These are phyloP conservation scores for Penicillium fuscoglaucum DNA, from an alignment of 2,329 filamentous ascomycete genomes.

Conservation along the genomic window DNA sequence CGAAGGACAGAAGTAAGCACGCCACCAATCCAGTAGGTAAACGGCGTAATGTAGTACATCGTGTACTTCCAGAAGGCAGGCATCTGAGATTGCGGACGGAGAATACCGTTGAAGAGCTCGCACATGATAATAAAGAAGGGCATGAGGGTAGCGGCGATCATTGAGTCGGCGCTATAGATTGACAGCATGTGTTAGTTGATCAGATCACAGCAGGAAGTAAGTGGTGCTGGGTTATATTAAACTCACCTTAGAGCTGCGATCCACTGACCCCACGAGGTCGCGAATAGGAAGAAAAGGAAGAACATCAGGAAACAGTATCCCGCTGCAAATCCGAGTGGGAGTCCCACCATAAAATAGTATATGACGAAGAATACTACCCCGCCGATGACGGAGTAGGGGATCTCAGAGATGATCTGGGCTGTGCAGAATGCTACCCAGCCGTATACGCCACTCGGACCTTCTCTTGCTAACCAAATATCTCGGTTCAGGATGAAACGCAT, in stretches of 20 bases:
- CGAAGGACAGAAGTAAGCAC: constrained; percentile 77
- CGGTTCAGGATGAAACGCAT: constrained; percentile 71
- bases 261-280: constrained; percentile 73
- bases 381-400: constrained; percentile 64
- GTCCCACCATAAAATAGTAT: constrained; percentile 71
- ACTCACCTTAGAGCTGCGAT: constrained; percentile 69
- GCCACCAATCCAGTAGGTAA: constrained; percentile 77
- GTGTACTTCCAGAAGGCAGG: constrained; percentile 75
- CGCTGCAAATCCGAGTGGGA: constrained; percentile 62
- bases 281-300: constrained; percentile 70
- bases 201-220: neutral
- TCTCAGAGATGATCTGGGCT: constrained; percentile 66
- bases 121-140: constrained; percentile 83
- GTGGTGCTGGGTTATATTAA: neutral
- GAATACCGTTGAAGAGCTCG: constrained; percentile 82
- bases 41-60: constrained; percentile 81
- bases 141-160: constrained; percentile 76
- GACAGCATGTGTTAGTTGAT: constrained; percentile 1
- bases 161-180: constrained; percentile 50
- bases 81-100: constrained; percentile 75
- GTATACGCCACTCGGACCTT: constrained; percentile 69
- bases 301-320: constrained; percentile 74
- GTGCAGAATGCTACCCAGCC: constrained; percentile 70
- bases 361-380: constrained; percentile 65
- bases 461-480: constrained; percentile 66